Conservation (phyloP, 2,329 filamentous ascomycete genomes). For the Xenoacremonium recifei region DNA sequence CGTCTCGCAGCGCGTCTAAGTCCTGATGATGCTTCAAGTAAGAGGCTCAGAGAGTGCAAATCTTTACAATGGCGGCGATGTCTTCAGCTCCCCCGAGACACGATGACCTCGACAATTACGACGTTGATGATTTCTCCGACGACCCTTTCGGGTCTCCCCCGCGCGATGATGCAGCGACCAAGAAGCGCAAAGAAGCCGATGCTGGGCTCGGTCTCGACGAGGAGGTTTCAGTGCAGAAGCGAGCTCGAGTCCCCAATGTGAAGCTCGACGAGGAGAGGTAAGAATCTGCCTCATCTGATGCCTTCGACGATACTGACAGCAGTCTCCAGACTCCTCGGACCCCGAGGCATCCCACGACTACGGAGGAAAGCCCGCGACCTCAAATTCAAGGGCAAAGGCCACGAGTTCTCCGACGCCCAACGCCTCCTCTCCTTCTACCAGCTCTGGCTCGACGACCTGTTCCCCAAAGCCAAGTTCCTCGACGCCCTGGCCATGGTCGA, state of each 20-base stretch:
- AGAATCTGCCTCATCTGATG: slow-evolving; percentile 1
- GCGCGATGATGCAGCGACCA: slow-evolving; percentile 37
- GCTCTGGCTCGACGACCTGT: slow-evolving; percentile 94
- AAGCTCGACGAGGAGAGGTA: slow-evolving; percentile 85
- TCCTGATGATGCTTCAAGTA: not conserved
- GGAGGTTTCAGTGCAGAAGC: slow-evolving; percentile 79
- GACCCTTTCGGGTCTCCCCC: slow-evolving; percentile 50
- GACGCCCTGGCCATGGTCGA: slow-evolving; percentile 90
- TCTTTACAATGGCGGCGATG: no score
- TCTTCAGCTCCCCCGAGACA: slow-evolving; percentile 31
- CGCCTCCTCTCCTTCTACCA: slow-evolving; percentile 88
- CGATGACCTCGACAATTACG: slow-evolving; percentile 75
- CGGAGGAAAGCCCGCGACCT: slow-evolving; percentile 69
- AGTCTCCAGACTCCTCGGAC: slow-evolving; percentile 77
- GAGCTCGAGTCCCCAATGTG: slow-evolving; percentile 66
- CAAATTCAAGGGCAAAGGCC: slow-evolving; percentile 87
- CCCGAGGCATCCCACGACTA: slow-evolving; percentile 79
- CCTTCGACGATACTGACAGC: no score
- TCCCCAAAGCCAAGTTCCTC: slow-evolving; percentile 89
- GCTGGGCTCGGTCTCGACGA: slow-evolving; percentile 76
- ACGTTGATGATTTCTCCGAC: slow-evolving; percentile 54
- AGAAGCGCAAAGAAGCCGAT: slow-evolving; percentile 49
- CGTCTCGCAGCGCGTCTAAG: slow-evolving; percentile 21
- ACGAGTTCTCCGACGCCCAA: slow-evolving; percentile 88
- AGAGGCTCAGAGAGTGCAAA: not conserved